Evolutionary conservation across 805 yeast species (phyloP).

Genomic region (Pichia heedii): DNA sequence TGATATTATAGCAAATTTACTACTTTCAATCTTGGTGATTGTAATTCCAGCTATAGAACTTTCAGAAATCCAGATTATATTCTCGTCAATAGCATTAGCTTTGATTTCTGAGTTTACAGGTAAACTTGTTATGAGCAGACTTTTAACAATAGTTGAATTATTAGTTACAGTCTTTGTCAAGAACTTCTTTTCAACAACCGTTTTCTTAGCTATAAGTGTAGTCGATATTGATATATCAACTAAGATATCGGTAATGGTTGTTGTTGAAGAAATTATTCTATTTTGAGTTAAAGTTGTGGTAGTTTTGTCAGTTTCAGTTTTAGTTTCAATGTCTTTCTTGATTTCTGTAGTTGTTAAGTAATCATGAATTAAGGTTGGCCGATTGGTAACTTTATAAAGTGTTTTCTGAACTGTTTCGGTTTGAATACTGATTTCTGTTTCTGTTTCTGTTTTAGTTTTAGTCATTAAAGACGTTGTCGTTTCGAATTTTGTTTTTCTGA

Average conservation of each 20-base stretch:
- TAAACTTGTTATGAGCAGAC: neutral
- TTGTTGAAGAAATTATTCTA: neutral
- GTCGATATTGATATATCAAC: slow-evolving; percentile 7
- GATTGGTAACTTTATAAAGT: neutral
- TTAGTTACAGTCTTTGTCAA: slow-evolving; percentile 12
- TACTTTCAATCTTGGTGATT: neutral
- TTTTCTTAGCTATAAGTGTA: slow-evolving; percentile 12
- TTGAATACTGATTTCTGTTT: neutral
- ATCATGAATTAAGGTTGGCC: neutral
- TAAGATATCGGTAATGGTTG: neutral
- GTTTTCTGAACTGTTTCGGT: neutral
- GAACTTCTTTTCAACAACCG: slow-evolving; percentile 10
- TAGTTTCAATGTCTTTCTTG: neutral
- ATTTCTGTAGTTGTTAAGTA: neutral
- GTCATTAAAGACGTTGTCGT: neutral
- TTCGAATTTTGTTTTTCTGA: neutral
- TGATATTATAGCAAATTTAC: neutral
- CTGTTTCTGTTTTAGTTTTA: neutral
- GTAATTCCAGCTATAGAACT: too few species aligned
- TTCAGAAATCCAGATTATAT: too few species aligned
- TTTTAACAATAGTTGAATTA: neutral
- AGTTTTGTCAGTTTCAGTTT: neutral
- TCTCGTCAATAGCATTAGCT: neutral
- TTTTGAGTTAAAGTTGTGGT: neutral
- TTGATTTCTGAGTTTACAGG: neutral